phyloP scores from a whole-genome alignment of 2,329 filamentous ascomycete genomes.

The Thelonectria olida region DNA sequence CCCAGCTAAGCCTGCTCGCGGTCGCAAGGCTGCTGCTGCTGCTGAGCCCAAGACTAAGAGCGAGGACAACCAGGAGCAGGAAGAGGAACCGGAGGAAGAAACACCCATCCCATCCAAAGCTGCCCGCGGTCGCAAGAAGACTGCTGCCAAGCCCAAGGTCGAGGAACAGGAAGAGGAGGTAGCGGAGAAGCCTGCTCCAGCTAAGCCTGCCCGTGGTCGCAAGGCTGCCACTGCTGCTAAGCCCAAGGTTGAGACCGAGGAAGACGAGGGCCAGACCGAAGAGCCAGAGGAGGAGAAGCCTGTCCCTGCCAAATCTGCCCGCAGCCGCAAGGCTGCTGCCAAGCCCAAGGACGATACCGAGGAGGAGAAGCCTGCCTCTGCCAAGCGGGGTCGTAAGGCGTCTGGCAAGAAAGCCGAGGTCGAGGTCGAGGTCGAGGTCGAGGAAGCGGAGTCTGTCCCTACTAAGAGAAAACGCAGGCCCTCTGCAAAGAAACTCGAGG shows the following conservation, averaged over 20 bases:
- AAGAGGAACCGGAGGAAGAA: too few relatives aligned
- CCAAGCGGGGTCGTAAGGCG: constrained; percentile 41
- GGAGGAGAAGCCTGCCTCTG: constrained; percentile 22
- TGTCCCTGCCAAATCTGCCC: constrained; percentile 12
- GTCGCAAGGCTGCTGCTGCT: constrained; percentile 20
- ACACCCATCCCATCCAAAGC: constrained; percentile 21
- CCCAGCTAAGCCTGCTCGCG: constrained; percentile 12
- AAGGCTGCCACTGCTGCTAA: too few relatives aligned
- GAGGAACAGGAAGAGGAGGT: constrained; percentile 31
- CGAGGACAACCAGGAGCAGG: too few relatives aligned
- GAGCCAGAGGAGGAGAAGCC: constrained; percentile 21
- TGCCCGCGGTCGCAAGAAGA: constrained; percentile 22
- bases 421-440: constrained; percentile 17
- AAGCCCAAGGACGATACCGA: constrained; percentile 24
- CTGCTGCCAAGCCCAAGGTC: constrained; percentile 32
- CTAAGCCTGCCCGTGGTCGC: constrained; percentile 19
- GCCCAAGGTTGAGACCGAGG: constrained; percentile 16
- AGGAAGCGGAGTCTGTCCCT: constrained; percentile 42
- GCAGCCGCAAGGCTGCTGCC: constrained; percentile 17
- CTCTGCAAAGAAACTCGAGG: constrained; percentile 32
- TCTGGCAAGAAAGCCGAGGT: constrained; percentile 30
- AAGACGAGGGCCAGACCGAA: constrained; percentile 37
- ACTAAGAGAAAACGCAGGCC: constrained; percentile 42
- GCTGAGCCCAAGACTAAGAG: constrained; percentile 21
- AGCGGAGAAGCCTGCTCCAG: background rate